phyloP scores from a whole-genome alignment of 257 asterid species.

The Fraxinus anomala region DNA sequence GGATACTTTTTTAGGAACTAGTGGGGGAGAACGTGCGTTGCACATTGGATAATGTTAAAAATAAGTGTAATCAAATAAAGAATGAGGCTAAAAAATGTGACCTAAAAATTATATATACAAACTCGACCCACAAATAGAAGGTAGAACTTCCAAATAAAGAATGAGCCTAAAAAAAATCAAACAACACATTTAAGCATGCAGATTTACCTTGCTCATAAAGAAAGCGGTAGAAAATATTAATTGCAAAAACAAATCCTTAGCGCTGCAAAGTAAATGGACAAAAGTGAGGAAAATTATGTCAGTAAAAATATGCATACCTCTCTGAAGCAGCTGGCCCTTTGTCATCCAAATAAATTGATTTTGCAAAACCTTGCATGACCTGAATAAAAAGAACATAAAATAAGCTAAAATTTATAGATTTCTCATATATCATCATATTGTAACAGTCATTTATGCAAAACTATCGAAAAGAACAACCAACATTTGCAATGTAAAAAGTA shows the following conservation, averaged over 20 bases:
- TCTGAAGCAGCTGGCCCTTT: conserved; percentile 99
- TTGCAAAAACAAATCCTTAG: neutral
- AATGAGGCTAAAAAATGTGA: too few species aligned
- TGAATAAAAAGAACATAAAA: conserved; percentile 31
- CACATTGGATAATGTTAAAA: too few species aligned
- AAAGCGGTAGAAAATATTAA: too few species aligned
- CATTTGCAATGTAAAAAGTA: neutral
- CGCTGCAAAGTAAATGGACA: neutral
- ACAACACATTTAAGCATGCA: too few species aligned
- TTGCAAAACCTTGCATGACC: conserved; percentile 99
- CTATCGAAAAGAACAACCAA: neutral
- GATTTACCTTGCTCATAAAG: too few species aligned
- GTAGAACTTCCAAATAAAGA: too few species aligned
- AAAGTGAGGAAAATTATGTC: neutral
- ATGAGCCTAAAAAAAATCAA: too few species aligned
- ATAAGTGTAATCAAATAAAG: too few species aligned
- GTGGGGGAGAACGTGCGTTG: too few species aligned
- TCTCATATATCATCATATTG: conserved; percentile 6
- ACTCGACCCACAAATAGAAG: too few species aligned
- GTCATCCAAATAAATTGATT: conserved; percentile 97
- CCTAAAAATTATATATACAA: too few species aligned
- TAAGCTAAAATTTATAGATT: conserved; percentile 15
- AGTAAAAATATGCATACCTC: conserved; percentile 57
- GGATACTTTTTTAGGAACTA: too few species aligned
- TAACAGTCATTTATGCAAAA: neutral